Percentiles rank a stretch among this genome's conserved stretches.
These are phyloP conservation scores for Sorghum bicolor DNA, from an alignment of 176 grass and related monocot genomes.

Conservation along the genomic window Sorghum_bicolor_NCBIv3 NC_012871.2:56599501-56600000, in stretches of 20 bases:
- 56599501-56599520: conserved; percentile 77
- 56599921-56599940: conserved; percentile 75
- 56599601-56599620: conserved; percentile 70
- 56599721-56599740: conserved; percentile 66
- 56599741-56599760: conserved; percentile 20
- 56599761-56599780: conserved; percentile 46
- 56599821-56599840: conserved; percentile 71
- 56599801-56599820: conserved; percentile 89
- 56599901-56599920: conserved; percentile 81
- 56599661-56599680: conserved; percentile 64
- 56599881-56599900: conserved; percentile 68
- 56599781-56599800: conserved; percentile 70
- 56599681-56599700: conserved; percentile 92
- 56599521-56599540: conserved; percentile 49
- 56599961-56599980: conserved; percentile 72
- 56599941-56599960: conserved; percentile 93
- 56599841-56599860: conserved; percentile 66
- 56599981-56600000: conserved; percentile 52
- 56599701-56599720: conserved; percentile 67
- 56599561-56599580: background rate
- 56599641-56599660: conserved; percentile 36
- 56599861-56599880: conserved; percentile 67
- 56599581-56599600: conserved; percentile 63
- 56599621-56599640: conserved; percentile 79
- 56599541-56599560: conserved; percentile 48